These are phyloP conservation scores for Russula dissimulans DNA, from an alignment of 768 basidiomycete genomes.

Conservation along the genomic window DNA sequence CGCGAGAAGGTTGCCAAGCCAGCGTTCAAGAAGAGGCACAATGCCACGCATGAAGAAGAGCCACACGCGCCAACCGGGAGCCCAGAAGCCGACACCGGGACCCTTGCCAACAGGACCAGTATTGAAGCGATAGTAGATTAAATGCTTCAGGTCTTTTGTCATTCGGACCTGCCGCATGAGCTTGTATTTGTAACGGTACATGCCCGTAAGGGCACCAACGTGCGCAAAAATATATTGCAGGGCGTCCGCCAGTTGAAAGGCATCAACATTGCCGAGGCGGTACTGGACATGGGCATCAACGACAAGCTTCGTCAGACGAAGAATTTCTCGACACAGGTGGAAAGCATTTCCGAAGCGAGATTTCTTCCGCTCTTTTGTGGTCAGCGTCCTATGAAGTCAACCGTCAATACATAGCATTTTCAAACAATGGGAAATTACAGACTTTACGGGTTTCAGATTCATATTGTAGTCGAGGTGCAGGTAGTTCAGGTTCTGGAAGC, in stretches of 20 bases:
- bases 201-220: conserved; percentile 95
- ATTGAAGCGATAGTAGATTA: conserved; percentile 99
- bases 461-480: conserved; percentile 96
- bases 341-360: conserved; percentile 99
- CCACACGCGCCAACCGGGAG: conserved; percentile 99
- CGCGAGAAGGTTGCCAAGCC: conserved; percentile 94
- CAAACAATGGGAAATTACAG: conserved; percentile 21
- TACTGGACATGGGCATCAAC: conserved; percentile 99
- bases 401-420: conserved; percentile 9
- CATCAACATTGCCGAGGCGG: conserved; percentile 96
- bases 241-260: conserved; percentile 97
- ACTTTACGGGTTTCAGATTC: conserved; percentile 96
- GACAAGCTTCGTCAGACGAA: conserved; percentile 95
- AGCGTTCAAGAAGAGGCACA: conserved; percentile 92
- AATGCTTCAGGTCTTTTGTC: conserved; percentile 98
- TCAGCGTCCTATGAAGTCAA: conserved; percentile 64
- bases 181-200: conserved; percentile 99
- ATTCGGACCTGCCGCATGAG: conserved; percentile 99
- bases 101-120: conserved; percentile 99
- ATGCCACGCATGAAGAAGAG: conserved; percentile 99
- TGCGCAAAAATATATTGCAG: conserved; percentile 97
- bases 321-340: conserved; percentile 94
- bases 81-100: conserved; percentile 99
- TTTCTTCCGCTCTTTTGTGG: conserved; percentile 99
- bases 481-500: conserved; percentile 75